Evolutionary conservation across 1,139 yeast genomes (phyloP), one percentile per base, ranked within the genome.

Genomic region (Scheffersomyces cryptocercus): DNA sequence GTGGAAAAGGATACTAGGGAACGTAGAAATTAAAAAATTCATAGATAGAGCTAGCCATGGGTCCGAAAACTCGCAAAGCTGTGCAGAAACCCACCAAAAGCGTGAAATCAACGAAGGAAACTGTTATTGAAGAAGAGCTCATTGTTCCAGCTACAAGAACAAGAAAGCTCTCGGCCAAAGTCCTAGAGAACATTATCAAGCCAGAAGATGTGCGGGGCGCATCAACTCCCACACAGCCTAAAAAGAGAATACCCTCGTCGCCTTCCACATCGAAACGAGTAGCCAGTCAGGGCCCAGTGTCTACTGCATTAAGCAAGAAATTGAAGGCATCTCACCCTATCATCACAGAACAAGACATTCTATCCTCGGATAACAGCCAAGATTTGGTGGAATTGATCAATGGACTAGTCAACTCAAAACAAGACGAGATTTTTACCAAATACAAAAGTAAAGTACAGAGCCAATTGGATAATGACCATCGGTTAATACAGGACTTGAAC

Each of bases 341-440:
- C 15, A 56, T 68, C 36, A 61, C 72, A 1, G 75, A 70, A 41
- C 58, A 61, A 37, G 75, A 69, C 35, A 64, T 73, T 9, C 33
- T 67, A 11, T 52, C 60, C 7, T 61, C 68, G 11, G 54, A 51
- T 9, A 58, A 61, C 36, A 54, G 58, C 38, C 64, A 59, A 12
- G 62, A 67, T 24, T 49, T 73, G 30, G 54, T 69, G 11, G 60
- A 58, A 28, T 50, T 73, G 26, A 59, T 73, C 30, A 68, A 70
- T 41, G 54, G 61, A 13, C 55, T 71, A 20, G 63, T 72, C 8
- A 59, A 64, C 36, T 67, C 73, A 4, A 56, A 64, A 31, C 74
- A 68, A 43, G 77, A 73, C 50, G 65, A 61, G 39, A 36, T 67
- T 10, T 68, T 71, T 43, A 50, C 54, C 3, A 55, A 57, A 39